Percentiles rank a stretch among this genome's conserved stretches.
Conservation (phyloP, 768 basidiomycete genomes). For the Galerina sulciceps region DNA sequence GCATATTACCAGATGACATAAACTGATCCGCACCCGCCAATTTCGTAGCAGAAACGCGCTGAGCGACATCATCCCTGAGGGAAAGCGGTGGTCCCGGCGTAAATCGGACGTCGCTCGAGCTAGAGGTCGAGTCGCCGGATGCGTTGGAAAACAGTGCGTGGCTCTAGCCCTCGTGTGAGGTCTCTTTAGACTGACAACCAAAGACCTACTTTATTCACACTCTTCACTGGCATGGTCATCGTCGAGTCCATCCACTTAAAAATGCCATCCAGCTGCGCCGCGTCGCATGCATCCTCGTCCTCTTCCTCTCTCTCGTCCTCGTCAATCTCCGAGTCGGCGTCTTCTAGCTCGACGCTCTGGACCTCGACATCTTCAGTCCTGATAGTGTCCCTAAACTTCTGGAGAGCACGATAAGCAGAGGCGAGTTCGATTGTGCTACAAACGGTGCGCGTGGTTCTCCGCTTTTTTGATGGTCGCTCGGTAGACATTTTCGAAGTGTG, state of each 20-base stretch:
- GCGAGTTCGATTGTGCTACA: too few species aligned
- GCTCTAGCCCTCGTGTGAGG: slow-evolving; percentile 8
- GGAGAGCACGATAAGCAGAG: too few species aligned
- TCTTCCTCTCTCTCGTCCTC: too few species aligned
- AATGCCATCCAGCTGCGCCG: slow-evolving; percentile 16
- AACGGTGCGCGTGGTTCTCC: too few species aligned
- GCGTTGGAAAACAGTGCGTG: too few species aligned
- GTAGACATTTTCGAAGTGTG: too few species aligned
- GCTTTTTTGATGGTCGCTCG: too few species aligned
- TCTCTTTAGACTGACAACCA: slow-evolving; percentile 4
- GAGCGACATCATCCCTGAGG: not conserved
- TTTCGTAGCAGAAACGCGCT: not conserved
- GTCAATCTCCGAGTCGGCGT: slow-evolving; percentile 16
- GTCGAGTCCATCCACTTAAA: slow-evolving; percentile 19
- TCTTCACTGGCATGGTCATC: too few species aligned
- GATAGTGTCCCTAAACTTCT: slow-evolving; percentile 19
- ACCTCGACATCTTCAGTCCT: slow-evolving; percentile 14
- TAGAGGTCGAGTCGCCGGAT: slow-evolving; percentile 15
- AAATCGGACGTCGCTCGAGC: slow-evolving; percentile 5
- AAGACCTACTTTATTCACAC: slow-evolving; percentile 11
- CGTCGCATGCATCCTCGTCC: not conserved
- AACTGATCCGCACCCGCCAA: not conserved
- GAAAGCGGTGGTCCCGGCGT: not conserved
- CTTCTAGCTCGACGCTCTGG: slow-evolving; percentile 7
- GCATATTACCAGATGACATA: not conserved